Evolutionary conservation across 139 green algal species (phyloP), one percentile per base, ranked within the genome.

Genomic region (Tetradesmus obliquus): DNA sequence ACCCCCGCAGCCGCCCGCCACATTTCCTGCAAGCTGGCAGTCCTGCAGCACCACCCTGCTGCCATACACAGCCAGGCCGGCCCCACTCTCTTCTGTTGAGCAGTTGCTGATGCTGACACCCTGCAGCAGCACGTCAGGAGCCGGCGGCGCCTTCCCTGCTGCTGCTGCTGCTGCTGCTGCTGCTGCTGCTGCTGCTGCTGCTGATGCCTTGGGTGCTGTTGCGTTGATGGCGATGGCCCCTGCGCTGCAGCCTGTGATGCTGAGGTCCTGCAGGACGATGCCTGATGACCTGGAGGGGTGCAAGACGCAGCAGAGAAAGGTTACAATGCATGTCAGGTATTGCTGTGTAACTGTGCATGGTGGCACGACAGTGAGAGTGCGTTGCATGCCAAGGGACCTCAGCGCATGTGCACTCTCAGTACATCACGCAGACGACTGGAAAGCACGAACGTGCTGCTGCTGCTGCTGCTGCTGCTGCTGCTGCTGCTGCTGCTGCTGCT

Each of bases 21-120:
- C 20, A 53, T 89, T 89, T 3, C 57, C 32, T n/a, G 32, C 45
- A 13, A 89, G 51, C 45, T n/a, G 19, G 9, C 85, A 69, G 85
- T 54, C 85, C n/a, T 89, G 62, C 85, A 89, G 12, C 1, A 89
- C 85, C 17, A 89, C 85, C 17, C 62, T 20, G 66, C 85, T 82
- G 85, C 32, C 15, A 3, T 53, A 55, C 5, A 82, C 66, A 10
- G 85, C 62, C 24, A 89, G 13, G 20, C 85, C 85, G 51, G 32
- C 85, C 5, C 85, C 85, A 19, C 51, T 76, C 66, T 24, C 66
- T 12, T 81, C 19, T 22, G 13, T 62, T 10, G 8, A 76, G 85
- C 85, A 82, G 85, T 62, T 15, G 5, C 8, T 76, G 53, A 89
- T 82, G 62, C 17, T 82, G 15, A 89, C 17, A 6, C 13, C 7